Percentiles rank a stretch among this genome's conserved stretches.
Evolutionary conservation across 352 stramenopile species (phyloP).

Genomic region (Pythium utonaiense): DNA sequence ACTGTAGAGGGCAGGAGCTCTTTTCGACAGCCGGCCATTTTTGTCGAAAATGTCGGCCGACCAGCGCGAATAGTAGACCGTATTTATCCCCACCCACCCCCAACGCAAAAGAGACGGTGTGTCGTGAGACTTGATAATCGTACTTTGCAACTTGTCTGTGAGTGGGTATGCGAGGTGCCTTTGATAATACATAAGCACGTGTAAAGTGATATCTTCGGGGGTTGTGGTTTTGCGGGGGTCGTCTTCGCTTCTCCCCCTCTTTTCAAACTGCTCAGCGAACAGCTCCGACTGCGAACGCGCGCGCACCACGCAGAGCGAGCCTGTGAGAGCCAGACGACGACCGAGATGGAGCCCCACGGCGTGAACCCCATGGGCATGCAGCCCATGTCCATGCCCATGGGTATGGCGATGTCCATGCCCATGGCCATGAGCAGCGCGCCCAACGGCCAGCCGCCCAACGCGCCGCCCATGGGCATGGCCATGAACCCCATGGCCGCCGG

Average conservation of each 20-base stretch:
- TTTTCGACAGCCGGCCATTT: conserved; percentile 17
- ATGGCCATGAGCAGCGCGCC: conserved; percentile 30
- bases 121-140: neutral
- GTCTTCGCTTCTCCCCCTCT: neutral
- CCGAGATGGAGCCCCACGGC: conserved; percentile 52
- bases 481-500: conserved; percentile 46
- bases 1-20: conserved; percentile 27
- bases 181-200: neutral
- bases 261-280: neutral
- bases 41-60: conserved; percentile 1
- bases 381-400: conserved; percentile 65
- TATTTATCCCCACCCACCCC: conserved; percentile 18
- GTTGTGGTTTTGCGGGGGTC: neutral
- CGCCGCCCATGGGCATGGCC: conserved; percentile 46
- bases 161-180: neutral
- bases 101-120: neutral
- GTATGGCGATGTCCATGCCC: conserved; percentile 53
- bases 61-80: conserved; percentile 20
- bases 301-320: neutral
- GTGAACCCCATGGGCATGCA: conserved; percentile 69
- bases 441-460: conserved; percentile 26
- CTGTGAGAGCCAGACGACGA: no score
- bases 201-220: neutral
- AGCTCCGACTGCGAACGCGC: neutral
- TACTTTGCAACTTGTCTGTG: neutral